phyloP scores from a whole-genome alignment of 495 filamentous ascomycete species.

The Penicillium roqueforti region DNA sequence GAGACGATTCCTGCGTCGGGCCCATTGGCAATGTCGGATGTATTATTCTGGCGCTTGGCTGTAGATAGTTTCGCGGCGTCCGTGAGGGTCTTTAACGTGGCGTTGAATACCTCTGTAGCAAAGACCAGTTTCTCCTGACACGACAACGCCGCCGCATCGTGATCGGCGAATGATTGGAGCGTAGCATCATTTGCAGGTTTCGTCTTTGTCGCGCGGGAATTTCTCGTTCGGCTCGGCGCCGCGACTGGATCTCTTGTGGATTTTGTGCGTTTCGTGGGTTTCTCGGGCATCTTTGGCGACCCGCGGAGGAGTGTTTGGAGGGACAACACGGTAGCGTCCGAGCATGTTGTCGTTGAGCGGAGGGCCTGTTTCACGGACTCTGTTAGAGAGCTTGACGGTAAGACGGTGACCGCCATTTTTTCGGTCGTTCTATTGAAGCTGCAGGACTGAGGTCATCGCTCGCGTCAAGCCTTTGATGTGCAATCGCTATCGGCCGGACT shows the following conservation, averaged over 20 bases:
- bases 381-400: conserved; percentile 32
- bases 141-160: conserved; percentile 42
- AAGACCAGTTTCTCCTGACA: conserved; percentile 62
- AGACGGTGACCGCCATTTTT: conserved; percentile 39
- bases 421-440: conserved; percentile 6
- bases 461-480: conserved; percentile 19
- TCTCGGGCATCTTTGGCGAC: conserved; percentile 25
- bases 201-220: conserved; percentile 31
- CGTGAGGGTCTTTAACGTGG: conserved; percentile 64
- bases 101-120: conserved; percentile 80
- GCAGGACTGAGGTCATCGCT: conserved; percentile 16
- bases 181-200: conserved; percentile 27
- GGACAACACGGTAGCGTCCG: conserved; percentile 42
- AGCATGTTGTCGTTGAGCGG: conserved; percentile 46
- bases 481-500: conserved; percentile 23
- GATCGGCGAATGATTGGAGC: conserved; percentile 29
- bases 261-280: conserved; percentile 26
- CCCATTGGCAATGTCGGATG: conserved; percentile 33
- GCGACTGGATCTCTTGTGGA: conserved; percentile 15
- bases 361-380: conserved; percentile 48
- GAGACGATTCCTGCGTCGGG: conserved; percentile 33
- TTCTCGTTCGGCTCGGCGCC: conserved; percentile 30
- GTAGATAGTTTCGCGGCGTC: conserved; percentile 58
- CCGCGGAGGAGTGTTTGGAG: conserved; percentile 44
- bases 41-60: conserved; percentile 23